Percentiles rank a stretch among this genome's conserved stretches.
Evolutionary conservation across 140 eudicot species (phyloP).

Genomic region (Ambrosia hybrid): DNA sequence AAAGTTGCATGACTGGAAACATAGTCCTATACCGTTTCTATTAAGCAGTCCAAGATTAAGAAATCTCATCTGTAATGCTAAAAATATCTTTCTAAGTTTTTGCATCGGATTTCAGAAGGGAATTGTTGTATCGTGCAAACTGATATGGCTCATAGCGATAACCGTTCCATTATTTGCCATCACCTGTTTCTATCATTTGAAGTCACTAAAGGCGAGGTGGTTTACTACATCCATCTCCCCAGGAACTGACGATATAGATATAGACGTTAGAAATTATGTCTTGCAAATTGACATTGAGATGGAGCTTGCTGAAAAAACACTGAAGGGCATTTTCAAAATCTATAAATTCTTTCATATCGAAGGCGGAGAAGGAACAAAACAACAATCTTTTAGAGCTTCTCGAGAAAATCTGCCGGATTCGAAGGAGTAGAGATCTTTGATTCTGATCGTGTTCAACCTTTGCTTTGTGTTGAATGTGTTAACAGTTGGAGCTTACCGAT

Average conservation of each 20-base stretch:
- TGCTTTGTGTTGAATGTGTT: conserved; percentile 19
- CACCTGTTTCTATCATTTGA: neutral
- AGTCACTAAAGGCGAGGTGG: neutral
- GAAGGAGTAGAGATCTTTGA: conserved; percentile 36
- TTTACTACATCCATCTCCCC: neutral
- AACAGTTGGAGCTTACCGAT: conserved; percentile 32
- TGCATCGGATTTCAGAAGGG: conserved; percentile 16
- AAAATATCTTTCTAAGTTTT: conserved; percentile 17
- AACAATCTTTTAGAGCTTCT: conserved; percentile 23
- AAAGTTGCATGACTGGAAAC: conserved; percentile 22
- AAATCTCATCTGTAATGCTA: conserved; percentile 11
- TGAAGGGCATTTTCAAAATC: conserved; percentile 26
- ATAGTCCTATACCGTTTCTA: neutral
- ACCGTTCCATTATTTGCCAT: neutral
- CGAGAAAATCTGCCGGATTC: conserved; percentile 18
- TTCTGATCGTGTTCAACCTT: conserved; percentile 13
- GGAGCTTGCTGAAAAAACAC: conserved; percentile 22
- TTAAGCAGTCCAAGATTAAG: conserved; percentile 13
- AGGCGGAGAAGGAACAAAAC: conserved; percentile 18
- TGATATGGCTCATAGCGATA: conserved; percentile 6
- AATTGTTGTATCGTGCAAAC: conserved; percentile 17
- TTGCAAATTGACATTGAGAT: conserved; percentile 32
- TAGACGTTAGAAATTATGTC: conserved; percentile 12
- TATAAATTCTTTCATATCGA: conserved; percentile 18
- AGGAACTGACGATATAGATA: neutral